Conservation (phyloP, 2,329 filamentous ascomycete species). For the Ascomycota sp. region DNA sequence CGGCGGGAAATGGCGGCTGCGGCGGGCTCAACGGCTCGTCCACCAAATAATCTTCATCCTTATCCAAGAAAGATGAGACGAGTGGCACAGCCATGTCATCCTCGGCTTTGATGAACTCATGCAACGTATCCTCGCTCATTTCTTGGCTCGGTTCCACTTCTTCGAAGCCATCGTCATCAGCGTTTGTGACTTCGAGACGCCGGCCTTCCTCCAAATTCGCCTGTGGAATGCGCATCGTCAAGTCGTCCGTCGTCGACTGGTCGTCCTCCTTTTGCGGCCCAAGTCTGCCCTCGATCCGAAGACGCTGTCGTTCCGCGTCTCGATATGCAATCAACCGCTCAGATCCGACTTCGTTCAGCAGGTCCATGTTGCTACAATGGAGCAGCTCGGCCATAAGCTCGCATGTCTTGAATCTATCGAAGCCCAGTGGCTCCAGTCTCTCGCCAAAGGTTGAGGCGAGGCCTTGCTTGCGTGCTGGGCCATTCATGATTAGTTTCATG, state of each 20-base stretch:
- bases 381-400: slow-evolving; percentile 95
- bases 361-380: slow-evolving; percentile 96
- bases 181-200: slow-evolving; percentile 61
- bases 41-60: slow-evolving; percentile 54
- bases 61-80: slow-evolving; percentile 14
- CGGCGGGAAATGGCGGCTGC: slow-evolving; percentile 38
- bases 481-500: slow-evolving; percentile 71
- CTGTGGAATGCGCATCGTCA: slow-evolving; percentile 36
- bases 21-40: slow-evolving; percentile 58
- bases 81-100: slow-evolving; percentile 23
- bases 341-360: slow-evolving; percentile 79
- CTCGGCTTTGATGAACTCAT: slow-evolving; percentile 43
- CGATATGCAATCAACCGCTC: slow-evolving; percentile 67
- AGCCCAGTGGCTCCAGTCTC: slow-evolving; percentile 82
- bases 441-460: slow-evolving; percentile 76
- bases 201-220: slow-evolving; percentile 36
- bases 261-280: slow-evolving; percentile 17
- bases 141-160: slow-evolving; percentile 56
- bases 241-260: slow-evolving; percentile 30
- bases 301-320: slow-evolving; percentile 60
- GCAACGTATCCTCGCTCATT: slow-evolving; percentile 51
- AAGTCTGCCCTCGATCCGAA: slow-evolving; percentile 61
- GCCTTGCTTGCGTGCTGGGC: slow-evolving; percentile 50
- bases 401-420: slow-evolving; percentile 96
- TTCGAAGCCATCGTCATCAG: slow-evolving; percentile 80